phyloP scores from a whole-genome alignment of 2,329 filamentous ascomycete species.

The Aspergillus carbonarius region DNA sequence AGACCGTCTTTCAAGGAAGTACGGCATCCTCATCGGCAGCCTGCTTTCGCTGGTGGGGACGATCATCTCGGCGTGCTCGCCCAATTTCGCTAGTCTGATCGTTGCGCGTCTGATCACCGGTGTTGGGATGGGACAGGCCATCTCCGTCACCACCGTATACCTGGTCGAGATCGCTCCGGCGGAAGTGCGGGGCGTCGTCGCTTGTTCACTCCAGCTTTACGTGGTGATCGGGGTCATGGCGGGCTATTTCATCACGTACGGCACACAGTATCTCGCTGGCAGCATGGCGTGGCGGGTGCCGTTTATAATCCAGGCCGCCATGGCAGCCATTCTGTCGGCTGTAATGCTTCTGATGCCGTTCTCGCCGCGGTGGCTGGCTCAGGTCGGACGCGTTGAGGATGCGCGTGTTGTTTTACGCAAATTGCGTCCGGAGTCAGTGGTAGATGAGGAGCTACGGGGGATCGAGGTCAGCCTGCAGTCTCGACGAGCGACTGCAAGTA shows the following conservation, averaged over 20 bases:
- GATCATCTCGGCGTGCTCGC: conserved; percentile 11
- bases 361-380: conserved; percentile 15
- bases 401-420: conserved; percentile 5
- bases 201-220: conserved; percentile 14
- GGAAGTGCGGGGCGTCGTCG: conserved; percentile 11
- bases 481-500: conserved; percentile 9
- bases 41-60: conserved; percentile 12
- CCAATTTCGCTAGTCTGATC: conserved; percentile 13
- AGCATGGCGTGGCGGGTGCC: conserved; percentile 12
- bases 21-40: conserved; percentile 12
- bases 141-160: conserved; percentile 17
- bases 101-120: conserved; percentile 15
- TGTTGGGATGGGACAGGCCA: conserved; percentile 13
- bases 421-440: not conserved
- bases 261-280: conserved; percentile 8
- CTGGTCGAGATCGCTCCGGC: conserved; percentile 15
- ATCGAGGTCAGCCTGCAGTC: conserved; percentile 20
- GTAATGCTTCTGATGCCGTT: conserved; percentile 13
- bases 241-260: conserved; percentile 15
- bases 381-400: conserved; percentile 8
- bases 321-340: conserved; percentile 1
- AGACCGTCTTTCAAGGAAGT: conserved; percentile 16
- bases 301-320: conserved; percentile 12
- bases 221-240: conserved; percentile 16
- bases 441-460: conserved; percentile 15